These are phyloP conservation scores for Botrytis deweyae DNA, from an alignment of 2,329 filamentous ascomycete species.

Conservation along the genomic window DNA sequence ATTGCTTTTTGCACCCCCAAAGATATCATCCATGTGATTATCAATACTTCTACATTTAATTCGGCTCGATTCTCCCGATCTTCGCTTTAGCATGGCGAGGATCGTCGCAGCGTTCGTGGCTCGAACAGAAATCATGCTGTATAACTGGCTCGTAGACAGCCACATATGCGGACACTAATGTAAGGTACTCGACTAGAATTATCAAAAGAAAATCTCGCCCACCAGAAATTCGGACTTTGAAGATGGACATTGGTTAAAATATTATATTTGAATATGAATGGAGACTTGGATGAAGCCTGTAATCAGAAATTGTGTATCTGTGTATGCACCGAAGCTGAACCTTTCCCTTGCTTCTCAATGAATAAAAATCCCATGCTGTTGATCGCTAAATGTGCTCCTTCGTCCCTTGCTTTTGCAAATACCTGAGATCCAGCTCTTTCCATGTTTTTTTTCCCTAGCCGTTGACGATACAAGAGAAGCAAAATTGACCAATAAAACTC, in stretches of 20 bases:
- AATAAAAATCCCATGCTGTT: background rate
- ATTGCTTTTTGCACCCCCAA: background rate
- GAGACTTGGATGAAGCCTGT: background rate
- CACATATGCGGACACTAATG: background rate
- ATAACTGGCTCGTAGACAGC: background rate
- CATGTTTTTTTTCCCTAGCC: background rate
- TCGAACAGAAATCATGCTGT: background rate
- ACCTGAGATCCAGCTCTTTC: slow-evolving; percentile 12
- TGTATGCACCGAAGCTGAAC: background rate
- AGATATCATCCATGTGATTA: background rate
- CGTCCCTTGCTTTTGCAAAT: slow-evolving; percentile 4
- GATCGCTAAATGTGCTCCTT: slow-evolving; percentile 8
- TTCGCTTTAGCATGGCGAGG: background rate
- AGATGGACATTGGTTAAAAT: background rate
- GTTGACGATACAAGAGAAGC: background rate
- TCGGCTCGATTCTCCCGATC: background rate
- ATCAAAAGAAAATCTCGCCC: background rate
- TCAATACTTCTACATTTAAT: background rate
- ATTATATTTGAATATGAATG: background rate
- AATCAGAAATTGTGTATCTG: background rate
- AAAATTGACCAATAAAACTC: background rate
- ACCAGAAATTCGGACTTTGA: background rate
- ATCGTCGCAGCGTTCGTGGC: background rate
- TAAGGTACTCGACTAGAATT: background rate
- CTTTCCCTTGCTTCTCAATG: background rate